These are phyloP conservation scores for Claviceps purpurea DNA, from an alignment of 2,329 filamentous ascomycete genomes.

Conservation along the genomic window DNA sequence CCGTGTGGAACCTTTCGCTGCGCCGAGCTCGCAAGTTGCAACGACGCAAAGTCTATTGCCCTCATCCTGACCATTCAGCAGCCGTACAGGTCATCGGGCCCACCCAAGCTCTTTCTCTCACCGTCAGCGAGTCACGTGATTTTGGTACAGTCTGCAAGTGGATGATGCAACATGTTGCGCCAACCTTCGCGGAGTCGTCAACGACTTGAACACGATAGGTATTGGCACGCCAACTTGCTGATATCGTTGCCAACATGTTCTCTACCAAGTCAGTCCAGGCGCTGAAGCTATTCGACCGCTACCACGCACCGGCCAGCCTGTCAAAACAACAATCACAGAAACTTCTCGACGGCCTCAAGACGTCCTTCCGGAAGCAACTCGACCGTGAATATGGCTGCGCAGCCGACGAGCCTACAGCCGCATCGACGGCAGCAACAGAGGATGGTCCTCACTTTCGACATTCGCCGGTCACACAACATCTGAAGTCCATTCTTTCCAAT, in stretches of 20 bases:
- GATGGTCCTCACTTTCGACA: constrained; percentile 18
- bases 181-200: no score
- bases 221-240: not conserved
- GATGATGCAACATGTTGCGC: no score
- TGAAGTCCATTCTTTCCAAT: constrained; percentile 44
- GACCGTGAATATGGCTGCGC: constrained; percentile 40
- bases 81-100: no score
- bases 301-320: constrained; percentile 39
- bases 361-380: constrained; percentile 44
- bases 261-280: constrained; percentile 24
- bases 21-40: no score
- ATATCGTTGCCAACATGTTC: constrained; percentile 17
- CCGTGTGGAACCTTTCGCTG: no score
- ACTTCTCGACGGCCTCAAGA: constrained; percentile 41
- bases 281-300: constrained; percentile 25
- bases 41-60: no score
- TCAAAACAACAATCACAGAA: constrained; percentile 37
- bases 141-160: no score
- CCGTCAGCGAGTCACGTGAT: no score
- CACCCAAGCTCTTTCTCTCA: no score
- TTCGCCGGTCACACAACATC: constrained; percentile 29
- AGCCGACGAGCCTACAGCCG: constrained; percentile 16
- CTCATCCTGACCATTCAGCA: no score
- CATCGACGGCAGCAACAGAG: constrained; percentile 10
- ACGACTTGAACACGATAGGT: not conserved